Evolutionary conservation across 2,329 filamentous ascomycete genomes (phyloP), one percentile per base, ranked within the genome.

Genomic region (Xylariaceae sp.): DNA sequence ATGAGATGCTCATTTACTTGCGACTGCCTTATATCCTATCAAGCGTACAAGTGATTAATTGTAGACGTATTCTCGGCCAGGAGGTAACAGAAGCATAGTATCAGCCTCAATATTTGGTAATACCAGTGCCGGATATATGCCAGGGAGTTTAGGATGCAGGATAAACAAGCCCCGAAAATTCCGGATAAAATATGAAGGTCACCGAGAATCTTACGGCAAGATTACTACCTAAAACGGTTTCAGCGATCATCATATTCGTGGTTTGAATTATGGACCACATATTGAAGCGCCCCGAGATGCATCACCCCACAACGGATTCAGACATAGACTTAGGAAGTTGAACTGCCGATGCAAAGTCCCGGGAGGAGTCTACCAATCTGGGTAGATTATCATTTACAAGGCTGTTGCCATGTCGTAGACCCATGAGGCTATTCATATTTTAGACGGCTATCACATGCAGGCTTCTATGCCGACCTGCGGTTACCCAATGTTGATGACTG

Each of bases 131-230:
- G 58, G 58, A 50, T 60, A 60, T 57, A 53, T 53, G 48, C 37
- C 21, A 14, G 53, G 39, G 37, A 54, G 39, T 48, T 57, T 58
- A 56, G 58, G 54, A 41, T 53, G 24, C 29, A 57, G 58, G 49
- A 47, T 60, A 57, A 60, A 57, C 43, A 50, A 51, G 34, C 11
- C 21, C 31, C 47, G 44, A 60, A 41, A 53, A 12, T 28, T 28
- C 53, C 53, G 58, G 58, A 53, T 60, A 60, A 57, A 53, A 33
- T 56, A 31, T 29, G 12, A 58, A 40, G 33, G 49, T 56, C 21
- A 36, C 48, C 26, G 36, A 41, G 16, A 19, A 21, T 29, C 7
- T 44, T 16, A 21, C 47, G 26, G 21, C 8, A 50, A 53, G 24
- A 39, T 16, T 39, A 16, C 23, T 53, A 41, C 36, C 44, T 12